Conservation (phyloP, 2,329 filamentous ascomycete genomes). For the Paecilomyces variotii region DNA sequence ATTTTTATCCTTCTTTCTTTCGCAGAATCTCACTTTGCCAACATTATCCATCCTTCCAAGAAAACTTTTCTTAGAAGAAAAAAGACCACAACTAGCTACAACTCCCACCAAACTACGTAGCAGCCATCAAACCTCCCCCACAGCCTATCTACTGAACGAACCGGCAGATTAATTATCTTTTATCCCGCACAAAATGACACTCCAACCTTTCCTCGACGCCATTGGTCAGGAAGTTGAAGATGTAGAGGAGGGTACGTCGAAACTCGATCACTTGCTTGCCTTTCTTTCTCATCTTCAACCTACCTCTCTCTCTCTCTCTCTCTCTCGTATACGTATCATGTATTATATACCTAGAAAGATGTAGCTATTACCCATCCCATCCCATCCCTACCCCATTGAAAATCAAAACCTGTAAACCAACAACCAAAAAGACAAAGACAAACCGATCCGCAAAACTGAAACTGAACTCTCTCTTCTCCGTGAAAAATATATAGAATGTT, state of each 20-base stretch:
- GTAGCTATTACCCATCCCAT: neutral
- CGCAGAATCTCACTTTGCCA: no score
- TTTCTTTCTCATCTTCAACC: neutral
- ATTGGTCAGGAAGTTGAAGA: constrained; percentile 19
- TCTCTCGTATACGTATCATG: neutral
- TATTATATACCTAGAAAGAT: no score
- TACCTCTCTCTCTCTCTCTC: neutral
- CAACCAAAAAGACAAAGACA: constrained; percentile 1
- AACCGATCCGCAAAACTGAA: neutral
- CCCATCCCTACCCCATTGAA: neutral
- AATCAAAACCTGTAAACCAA: neutral
- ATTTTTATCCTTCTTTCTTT: neutral
- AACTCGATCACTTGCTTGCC: neutral
- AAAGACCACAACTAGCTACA: neutral
- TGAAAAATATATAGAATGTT: constrained; percentile 58
- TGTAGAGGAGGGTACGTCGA: constrained; percentile 1
- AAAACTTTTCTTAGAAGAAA: neutral
- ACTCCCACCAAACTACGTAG: neutral
- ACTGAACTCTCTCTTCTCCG: neutral
- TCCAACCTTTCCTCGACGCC: constrained; percentile 13
- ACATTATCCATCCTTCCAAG: neutral
- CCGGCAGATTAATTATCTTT: neutral
- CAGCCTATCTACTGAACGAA: neutral
- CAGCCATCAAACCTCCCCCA: neutral
- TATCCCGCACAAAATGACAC: constrained; percentile 5